Base-by-base conservation (phyloP, 1,284 basidiomycete genomes). In the Marasmius tenuissimus region DNA sequence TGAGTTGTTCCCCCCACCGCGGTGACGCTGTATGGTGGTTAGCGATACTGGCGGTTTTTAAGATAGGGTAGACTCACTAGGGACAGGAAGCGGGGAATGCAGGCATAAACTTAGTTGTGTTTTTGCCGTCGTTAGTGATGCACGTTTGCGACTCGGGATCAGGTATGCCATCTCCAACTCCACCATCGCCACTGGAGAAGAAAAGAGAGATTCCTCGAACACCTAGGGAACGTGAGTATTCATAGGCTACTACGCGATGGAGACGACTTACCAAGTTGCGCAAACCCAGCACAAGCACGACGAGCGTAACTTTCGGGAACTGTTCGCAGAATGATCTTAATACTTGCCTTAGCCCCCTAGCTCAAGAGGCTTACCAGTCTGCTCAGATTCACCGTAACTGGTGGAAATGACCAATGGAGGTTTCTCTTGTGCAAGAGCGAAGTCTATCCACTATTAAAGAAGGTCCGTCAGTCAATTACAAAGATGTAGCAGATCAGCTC, bases 301-400 rank as follows among this genome's bases (percentile, higher is more conserved):
- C 66, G 67, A 10, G 91, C 89, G 66, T 85, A 93, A 34, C 70
- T 76, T 55, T 75, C 62, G 3, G 91, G 91, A 7, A 90, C 88
- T 86, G 58, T 7, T 49, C 27, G 1, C 58, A 61, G 20, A 34
- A 49, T 39, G 53, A 22, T 59, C 59, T 18, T 18, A 42, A 47
- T 50, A n/a, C 37, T n/a, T 16, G 14, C 18, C n/a, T 40, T 38
- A 51, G 9, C 39, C 56, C 40, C 38, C 52, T 27, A 22, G 35
- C 39, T 10, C 3, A 35, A 27, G 50, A 14, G n/a, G 45, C 72
- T 42, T 58, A 84, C 85, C 84, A 33, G 86, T 87, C 69, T 89
- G 86, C 61, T 90, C 88, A 63, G 86, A 76, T 63, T 92, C 90
- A 9, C 82, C 88, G 68, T 92, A 88, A 64, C 81, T 84, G 0